A percentile compares a stretch with the other conserved stretches of the same genome.
Conservation (phyloP, 192 early-diverging fungal species). For the Phlyctochytrium bullatum region DNA sequence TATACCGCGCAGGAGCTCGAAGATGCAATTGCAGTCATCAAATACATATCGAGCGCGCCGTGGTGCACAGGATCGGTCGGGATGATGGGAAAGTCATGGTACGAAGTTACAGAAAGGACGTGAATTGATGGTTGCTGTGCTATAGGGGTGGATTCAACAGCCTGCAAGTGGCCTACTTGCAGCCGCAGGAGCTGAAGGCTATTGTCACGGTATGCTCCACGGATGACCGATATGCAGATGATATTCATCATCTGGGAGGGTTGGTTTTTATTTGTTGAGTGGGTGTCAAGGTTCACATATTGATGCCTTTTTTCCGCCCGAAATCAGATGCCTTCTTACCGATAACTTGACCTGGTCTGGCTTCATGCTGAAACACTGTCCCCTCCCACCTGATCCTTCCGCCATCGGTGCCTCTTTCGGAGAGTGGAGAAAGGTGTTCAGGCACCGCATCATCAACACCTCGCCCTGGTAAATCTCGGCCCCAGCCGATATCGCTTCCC, state of each 20-base stretch:
- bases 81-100: conserved; percentile 12
- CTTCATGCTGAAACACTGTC: conserved; percentile 3
- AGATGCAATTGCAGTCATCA: background rate
- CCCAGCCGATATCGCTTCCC: too few relatives aligned
- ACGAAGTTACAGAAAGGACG: background rate
- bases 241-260: conserved; percentile 7
- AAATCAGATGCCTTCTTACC: conserved; percentile 3
- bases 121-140: background rate
- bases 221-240: conserved; percentile 13
- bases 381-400: background rate
- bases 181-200: background rate
- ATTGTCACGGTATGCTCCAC: conserved; percentile 6
- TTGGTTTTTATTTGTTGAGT: too few relatives aligned
- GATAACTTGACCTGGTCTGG: conserved; percentile 5
- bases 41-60: background rate
- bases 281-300: too few relatives aligned
- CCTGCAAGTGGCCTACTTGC: conserved; percentile 6
- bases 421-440: background rate
- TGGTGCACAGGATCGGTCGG: conserved; percentile 11
- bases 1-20: conserved; percentile 6
- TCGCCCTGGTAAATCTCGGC: background rate
- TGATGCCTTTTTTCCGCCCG: too few relatives aligned
- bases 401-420: background rate
- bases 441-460: background rate
- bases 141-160: conserved; percentile 7